These are phyloP conservation scores for Phylloporus arenicola DNA, from an alignment of 768 basidiomycete species.

Conservation along the genomic window DNA sequence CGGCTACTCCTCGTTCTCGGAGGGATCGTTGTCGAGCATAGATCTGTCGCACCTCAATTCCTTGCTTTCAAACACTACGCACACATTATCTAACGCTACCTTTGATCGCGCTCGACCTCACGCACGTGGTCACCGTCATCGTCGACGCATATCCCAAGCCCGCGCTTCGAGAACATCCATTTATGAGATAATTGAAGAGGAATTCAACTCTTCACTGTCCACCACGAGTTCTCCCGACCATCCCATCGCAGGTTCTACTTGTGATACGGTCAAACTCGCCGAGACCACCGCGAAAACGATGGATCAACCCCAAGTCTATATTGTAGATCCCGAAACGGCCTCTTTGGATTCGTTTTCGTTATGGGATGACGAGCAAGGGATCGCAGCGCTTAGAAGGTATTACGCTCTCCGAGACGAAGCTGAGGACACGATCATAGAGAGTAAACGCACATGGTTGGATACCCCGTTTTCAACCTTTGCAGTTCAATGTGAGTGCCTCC, in stretches of 20 bases:
- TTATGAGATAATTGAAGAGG: conserved; percentile 80
- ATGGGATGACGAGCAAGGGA: too few relatives aligned
- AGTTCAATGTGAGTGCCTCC: too few relatives aligned
- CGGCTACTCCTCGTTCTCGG: conserved; percentile 36
- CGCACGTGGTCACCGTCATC: conserved; percentile 60
- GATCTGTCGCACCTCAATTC: conserved; percentile 59
- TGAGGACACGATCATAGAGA: conserved; percentile 59
- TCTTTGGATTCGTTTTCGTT: too few relatives aligned
- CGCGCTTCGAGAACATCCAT: conserved; percentile 61
- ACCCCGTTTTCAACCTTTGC: conserved; percentile 44
- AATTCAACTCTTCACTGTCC: conserved; percentile 37
- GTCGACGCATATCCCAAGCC: conserved; percentile 61
- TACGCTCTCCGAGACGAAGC: conserved; percentile 38
- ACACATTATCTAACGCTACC: conserved; percentile 41
- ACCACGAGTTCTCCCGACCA: conserved; percentile 21
- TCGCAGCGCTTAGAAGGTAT: too few relatives aligned
- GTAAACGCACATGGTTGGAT: conserved; percentile 56
- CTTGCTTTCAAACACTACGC: conserved; percentile 50
- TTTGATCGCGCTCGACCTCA: conserved; percentile 39
- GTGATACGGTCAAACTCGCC: conserved; percentile 22
- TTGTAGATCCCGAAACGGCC: too few relatives aligned
- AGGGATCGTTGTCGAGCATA: conserved; percentile 73
- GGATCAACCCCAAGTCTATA: conserved; percentile 12
- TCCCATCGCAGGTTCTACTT: too few relatives aligned
- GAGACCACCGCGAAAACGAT: conserved; percentile 20